Percentiles rank a stretch among this genome's conserved stretches.
Evolutionary conservation across 2,329 filamentous ascomycete species (phyloP).

Genomic region (Hypoxylon sp.): DNA sequence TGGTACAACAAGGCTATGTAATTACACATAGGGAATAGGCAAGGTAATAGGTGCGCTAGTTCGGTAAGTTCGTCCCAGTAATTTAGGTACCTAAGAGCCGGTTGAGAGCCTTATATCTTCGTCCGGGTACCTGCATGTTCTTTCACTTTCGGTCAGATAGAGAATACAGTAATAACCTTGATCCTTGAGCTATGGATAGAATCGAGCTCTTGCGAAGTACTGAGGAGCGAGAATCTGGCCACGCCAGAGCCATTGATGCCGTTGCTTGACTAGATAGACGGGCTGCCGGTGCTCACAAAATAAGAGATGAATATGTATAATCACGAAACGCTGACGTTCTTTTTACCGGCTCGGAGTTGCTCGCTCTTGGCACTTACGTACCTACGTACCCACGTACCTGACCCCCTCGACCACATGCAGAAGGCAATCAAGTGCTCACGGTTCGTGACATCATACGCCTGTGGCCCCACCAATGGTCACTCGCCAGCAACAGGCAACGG

Average conservation of each 20-base stretch:
- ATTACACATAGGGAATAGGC: background rate
- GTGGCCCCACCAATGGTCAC: slow-evolving; percentile 42
- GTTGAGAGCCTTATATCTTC: slow-evolving; percentile 16
- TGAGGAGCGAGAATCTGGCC: background rate
- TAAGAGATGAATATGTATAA: background rate
- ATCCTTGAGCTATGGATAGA: background rate
- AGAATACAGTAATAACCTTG: slow-evolving; percentile 1
- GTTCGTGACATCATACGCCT: slow-evolving; percentile 42
- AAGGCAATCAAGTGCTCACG: slow-evolving; percentile 38
- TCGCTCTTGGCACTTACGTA: slow-evolving; percentile 34
- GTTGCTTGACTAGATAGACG: background rate
- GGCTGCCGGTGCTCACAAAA: background rate
- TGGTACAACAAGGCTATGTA: background rate
- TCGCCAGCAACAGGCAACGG: slow-evolving; percentile 30
- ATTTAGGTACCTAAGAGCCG: background rate
- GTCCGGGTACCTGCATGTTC: slow-evolving; percentile 42
- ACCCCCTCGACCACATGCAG: slow-evolving; percentile 30
- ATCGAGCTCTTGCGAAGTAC: background rate
- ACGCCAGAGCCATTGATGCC: background rate
- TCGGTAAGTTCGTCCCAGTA: slow-evolving; percentile 6
- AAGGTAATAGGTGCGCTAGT: slow-evolving; percentile 11
- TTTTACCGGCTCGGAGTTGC: slow-evolving; percentile 16
- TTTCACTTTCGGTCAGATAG: slow-evolving; percentile 21
- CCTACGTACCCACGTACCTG: slow-evolving; percentile 23
- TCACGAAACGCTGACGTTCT: slow-evolving; percentile 17